phyloP scores from a whole-genome alignment of 164 flowering plant genomes.

The Dillenia suffruticosa region DNA sequence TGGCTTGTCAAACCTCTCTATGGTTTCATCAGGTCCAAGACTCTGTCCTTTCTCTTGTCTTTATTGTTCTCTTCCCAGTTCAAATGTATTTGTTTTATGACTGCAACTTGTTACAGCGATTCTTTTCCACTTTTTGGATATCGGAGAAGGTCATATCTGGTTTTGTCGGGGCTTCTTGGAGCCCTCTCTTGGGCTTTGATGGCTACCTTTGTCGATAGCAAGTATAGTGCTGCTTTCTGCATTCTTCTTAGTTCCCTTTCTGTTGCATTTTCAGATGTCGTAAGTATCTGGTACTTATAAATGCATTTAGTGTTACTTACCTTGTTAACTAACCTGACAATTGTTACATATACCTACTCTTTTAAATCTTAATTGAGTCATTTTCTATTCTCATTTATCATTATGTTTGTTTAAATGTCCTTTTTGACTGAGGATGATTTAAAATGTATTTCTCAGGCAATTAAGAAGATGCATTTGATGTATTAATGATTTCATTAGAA shows the following conservation, averaged over 20 bases:
- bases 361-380: no score
- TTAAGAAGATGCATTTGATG: no score
- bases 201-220: conserved; percentile 86
- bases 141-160: conserved; percentile 94
- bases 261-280: conserved; percentile 98
- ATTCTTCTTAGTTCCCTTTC: conserved; percentile 98
- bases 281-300: conserved; percentile 40
- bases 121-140: conserved; percentile 96
- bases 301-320: background rate
- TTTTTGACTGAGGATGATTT: no score
- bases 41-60: background rate
- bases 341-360: no score
- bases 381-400: no score
- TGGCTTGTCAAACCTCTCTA: conserved; percentile 98
- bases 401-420: no score
- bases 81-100: conserved; percentile 8
- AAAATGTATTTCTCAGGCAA: no score
- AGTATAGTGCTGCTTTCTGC: conserved; percentile 84
- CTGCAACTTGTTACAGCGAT: conserved; percentile 52
- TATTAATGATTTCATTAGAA: no score
- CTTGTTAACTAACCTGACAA: background rate
- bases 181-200: conserved; percentile 95
- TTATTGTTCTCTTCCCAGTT: background rate
- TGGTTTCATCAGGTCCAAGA: conserved; percentile 84
- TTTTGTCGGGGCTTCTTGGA: conserved; percentile 91